Base-by-base conservation (phyloP, 495 filamentous ascomycete genomes). In the Chaetomium fimeti region DNA sequence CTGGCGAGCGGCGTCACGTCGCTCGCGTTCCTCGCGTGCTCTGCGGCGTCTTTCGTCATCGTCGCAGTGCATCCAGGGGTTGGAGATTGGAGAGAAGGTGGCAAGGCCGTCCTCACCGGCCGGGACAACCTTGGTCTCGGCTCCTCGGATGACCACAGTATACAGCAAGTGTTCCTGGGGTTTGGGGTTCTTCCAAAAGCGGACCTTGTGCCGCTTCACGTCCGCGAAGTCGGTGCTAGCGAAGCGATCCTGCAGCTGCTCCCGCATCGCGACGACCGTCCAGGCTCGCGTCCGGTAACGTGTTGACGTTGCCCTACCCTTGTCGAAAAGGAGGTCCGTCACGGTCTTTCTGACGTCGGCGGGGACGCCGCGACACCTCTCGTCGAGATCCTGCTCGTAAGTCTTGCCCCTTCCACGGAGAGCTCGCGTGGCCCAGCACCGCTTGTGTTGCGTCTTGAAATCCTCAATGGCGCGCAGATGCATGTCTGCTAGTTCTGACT, bases 311-410 rank as follows among this genome's bases (percentile, higher is more conserved):
- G 61, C 38, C 15, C 27, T 38, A 0, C 57, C 64, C 32, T 64
- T 53, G 24, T 66, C 61, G 0, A 58, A 9, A 18, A 73, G 71
- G 8, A 73, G 60, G 5, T 48, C 9, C 11, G 40, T 61, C 1
- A 71, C 54, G 9, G 25, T 59, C 8, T 61, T 53, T 43, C 67
- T 53, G 32, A 71, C 42, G 2, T 22, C 9, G 3, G 7, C 18
- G 24, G 71, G 67, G 12, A 70, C 36, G 7, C n/a, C 58, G 3
- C 45, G 40, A 64, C 71, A 73, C 38, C 60, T 53, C 40, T 66
- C 59, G 15, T 73, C 62, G 28, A 73, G 63, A 24, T 71, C 25
- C 47, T 73, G 61, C 32, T 73, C 71, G 48, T 73, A 73, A 5
- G 71, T 66, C 51, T 64, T 68, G 40, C 51, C 48, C 49, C 61